Evolutionary conservation across 2,329 filamentous ascomycete genomes (phyloP).

Genomic region (Hypomyces rosellus): DNA sequence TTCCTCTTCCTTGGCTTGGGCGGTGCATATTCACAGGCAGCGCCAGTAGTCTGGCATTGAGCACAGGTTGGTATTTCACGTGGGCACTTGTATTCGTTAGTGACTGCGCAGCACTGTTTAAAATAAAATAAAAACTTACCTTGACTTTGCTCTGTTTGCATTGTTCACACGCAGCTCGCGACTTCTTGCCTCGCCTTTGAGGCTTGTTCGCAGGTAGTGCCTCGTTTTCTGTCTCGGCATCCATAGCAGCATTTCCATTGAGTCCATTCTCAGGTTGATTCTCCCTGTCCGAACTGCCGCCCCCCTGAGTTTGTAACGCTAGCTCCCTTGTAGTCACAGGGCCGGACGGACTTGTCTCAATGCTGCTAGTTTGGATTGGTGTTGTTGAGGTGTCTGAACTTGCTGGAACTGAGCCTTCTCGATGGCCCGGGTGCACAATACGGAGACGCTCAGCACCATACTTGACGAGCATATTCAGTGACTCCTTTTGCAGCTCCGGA

Average conservation of each 20-base stretch:
- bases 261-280: neutral
- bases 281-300: slow-evolving; percentile 9
- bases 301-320: slow-evolving; percentile 18
- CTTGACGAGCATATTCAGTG: slow-evolving; percentile 48
- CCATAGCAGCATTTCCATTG: neutral
- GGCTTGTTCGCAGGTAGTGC: slow-evolving; percentile 6
- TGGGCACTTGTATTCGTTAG: slow-evolving; percentile 32
- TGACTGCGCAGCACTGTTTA: neutral
- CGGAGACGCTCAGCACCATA: slow-evolving; percentile 52
- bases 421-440: slow-evolving; percentile 48
- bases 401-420: slow-evolving; percentile 23
- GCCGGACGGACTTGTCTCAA: slow-evolving; percentile 17
- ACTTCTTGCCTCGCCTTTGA: slow-evolving; percentile 22
- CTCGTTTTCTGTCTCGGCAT: slow-evolving; percentile 4
- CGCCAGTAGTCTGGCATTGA: slow-evolving; percentile 27
- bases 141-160: slow-evolving; percentile 33
- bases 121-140: slow-evolving; percentile 24
- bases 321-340: slow-evolving; percentile 27
- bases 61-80: slow-evolving; percentile 34
- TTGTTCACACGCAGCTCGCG: slow-evolving; percentile 28
- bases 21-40: slow-evolving; percentile 35
- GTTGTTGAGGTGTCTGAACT: slow-evolving; percentile 20
- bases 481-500: slow-evolving; percentile 47
- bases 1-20: slow-evolving; percentile 22
- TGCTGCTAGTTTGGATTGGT: slow-evolving; percentile 15